Evolutionary conservation across 208 protist species (phyloP).

Genomic region (Trypanosoma rangeli): DNA sequence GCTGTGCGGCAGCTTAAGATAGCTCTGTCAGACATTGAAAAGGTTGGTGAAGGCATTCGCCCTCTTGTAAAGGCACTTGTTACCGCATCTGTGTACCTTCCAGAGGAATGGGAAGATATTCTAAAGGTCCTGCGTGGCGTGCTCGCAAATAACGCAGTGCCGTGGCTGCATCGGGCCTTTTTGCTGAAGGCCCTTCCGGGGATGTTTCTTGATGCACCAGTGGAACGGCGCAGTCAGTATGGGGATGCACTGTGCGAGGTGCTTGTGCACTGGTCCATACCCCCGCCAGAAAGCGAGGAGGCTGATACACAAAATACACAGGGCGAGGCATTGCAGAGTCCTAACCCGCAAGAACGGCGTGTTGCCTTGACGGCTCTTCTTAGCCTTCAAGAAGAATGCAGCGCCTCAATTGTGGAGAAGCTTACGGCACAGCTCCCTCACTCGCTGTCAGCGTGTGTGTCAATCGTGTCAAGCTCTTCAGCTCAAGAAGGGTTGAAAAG

Average conservation of each 20-base stretch:
- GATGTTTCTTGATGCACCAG: constrained; percentile 14
- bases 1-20: constrained; percentile 16
- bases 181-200: constrained; percentile 27
- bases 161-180: constrained; percentile 33
- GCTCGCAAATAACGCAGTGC: constrained; percentile 17
- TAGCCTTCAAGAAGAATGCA: constrained; percentile 15
- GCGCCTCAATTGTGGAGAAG: constrained; percentile 14
- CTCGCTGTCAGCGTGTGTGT: constrained; percentile 26
- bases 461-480: constrained; percentile 24
- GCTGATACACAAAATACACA: background rate
- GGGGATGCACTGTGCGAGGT: constrained; percentile 19
- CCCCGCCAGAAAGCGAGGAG: background rate
- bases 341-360: constrained; percentile 23
- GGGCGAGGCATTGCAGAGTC: background rate
- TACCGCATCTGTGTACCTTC: constrained; percentile 21
- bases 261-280: constrained; percentile 19
- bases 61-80: constrained; percentile 29
- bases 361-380: constrained; percentile 28
- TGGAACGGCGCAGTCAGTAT: background rate
- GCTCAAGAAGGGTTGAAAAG: constrained; percentile 16
- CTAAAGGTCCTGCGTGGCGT: constrained; percentile 14
- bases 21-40: constrained; percentile 8
- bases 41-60: constrained; percentile 20
- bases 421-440: constrained; percentile 26
- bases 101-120: constrained; percentile 22